A percentile compares a stretch with the other conserved stretches of the same genome.
These are phyloP conservation scores for Pythium sukuiense DNA, from an alignment of 352 stramenopile species.

Conservation along the genomic window DNA sequence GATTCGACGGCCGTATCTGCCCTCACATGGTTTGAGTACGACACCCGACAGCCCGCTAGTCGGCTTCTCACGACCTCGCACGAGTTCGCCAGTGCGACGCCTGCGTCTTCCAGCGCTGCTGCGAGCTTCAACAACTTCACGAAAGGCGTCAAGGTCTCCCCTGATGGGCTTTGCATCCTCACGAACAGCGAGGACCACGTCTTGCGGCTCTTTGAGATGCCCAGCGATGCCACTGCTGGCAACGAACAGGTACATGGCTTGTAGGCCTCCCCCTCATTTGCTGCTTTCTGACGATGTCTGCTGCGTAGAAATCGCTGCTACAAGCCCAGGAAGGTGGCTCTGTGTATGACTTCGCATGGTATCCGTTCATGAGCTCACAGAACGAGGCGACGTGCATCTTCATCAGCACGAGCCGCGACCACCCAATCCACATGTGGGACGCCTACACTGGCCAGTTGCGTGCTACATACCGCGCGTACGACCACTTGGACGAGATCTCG, in stretches of 20 bases:
- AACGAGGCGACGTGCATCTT: slow-evolving; percentile 85
- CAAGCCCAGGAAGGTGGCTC: slow-evolving; percentile 70
- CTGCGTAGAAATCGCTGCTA: slow-evolving; percentile 36
- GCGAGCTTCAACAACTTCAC: slow-evolving; percentile 69
- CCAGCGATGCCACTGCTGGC: background rate
- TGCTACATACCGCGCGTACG: slow-evolving; percentile 78
- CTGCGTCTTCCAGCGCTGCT: background rate
- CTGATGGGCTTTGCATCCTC: slow-evolving; percentile 85
- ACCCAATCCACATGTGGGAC: slow-evolving; percentile 92
- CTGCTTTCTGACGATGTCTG: background rate
- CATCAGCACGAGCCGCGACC: slow-evolving; percentile 80
- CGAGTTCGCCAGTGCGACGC: slow-evolving; percentile 15
- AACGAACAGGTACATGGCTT: slow-evolving; percentile 8
- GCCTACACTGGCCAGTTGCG: slow-evolving; percentile 85
- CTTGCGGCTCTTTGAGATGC: slow-evolving; percentile 78
- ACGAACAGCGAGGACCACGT: slow-evolving; percentile 82
- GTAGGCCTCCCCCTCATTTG: background rate
- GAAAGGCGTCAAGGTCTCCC: slow-evolving; percentile 68
- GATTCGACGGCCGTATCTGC: background rate
- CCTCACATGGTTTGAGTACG: slow-evolving; percentile 20
- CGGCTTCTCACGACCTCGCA: slow-evolving; percentile 9
- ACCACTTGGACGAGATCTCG: slow-evolving; percentile 87
- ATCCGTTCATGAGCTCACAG: slow-evolving; percentile 80
- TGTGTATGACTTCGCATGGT: slow-evolving; percentile 90
- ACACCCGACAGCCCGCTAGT: background rate